phyloP scores from a whole-genome alignment of 78 protist species.

The Dictyostelium discoideum region dicty_2.7 NC_007091.3:3196501-3197000 shows the following conservation, averaged over 20 bases:
- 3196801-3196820: neutral
- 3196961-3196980: conserved; percentile 4
- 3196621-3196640: neutral
- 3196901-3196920: neutral
- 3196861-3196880: neutral
- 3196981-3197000: neutral
- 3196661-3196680: too few relatives aligned
- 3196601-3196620: neutral
- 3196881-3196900: conserved; percentile 32
- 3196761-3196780: neutral
- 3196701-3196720: too few relatives aligned
- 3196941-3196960: conserved; percentile 24
- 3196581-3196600: neutral
- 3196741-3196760: neutral
- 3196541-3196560: neutral
- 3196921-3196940: conserved; percentile 62
- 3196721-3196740: too few relatives aligned
- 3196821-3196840: neutral
- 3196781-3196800: neutral
- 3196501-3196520: neutral
- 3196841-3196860: conserved; percentile 1
- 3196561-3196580: neutral
- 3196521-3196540: neutral
- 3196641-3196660: neutral
- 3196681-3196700: neutral